phyloP scores from a whole-genome alignment of 129 eudicot genomes.

The Apium graveolens region DNA sequence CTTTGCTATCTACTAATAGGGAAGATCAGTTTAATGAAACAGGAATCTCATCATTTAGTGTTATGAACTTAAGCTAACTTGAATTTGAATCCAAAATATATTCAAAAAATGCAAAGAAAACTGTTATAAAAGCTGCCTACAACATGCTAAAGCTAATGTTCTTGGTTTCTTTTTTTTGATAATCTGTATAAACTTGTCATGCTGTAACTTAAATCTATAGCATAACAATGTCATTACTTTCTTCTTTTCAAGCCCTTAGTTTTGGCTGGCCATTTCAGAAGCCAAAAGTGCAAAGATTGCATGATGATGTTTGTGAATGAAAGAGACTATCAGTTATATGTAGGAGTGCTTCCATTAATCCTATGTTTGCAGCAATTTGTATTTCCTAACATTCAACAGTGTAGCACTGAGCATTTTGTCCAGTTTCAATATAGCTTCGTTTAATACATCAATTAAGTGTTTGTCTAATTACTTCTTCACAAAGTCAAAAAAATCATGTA shows the following conservation, averaged over 20 bases:
- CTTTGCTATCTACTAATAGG: neutral
- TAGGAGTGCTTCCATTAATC: constrained; percentile 4
- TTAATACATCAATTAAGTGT: no score
- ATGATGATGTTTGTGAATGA: constrained; percentile 18
- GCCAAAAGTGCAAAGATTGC: constrained; percentile 19
- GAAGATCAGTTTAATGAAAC: neutral
- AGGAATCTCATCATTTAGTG: neutral
- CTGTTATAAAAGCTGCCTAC: neutral
- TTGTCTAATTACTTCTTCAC: no score
- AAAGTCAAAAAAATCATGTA: no score
- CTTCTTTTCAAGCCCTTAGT: constrained; percentile 1
- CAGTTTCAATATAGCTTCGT: no score
- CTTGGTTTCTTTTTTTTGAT: constrained; percentile 1
- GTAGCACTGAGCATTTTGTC: no score
- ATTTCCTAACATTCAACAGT: no score
- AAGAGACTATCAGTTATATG: constrained; percentile 11
- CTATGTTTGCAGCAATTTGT: no score
- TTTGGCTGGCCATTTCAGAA: constrained; percentile 39
- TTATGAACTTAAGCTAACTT: neutral
- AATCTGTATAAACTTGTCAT: constrained; percentile 4
- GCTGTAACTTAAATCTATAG: neutral
- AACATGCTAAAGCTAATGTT: neutral
- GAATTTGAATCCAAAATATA: constrained; percentile 1
- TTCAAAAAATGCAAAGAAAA: neutral
- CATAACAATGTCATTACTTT: constrained; percentile 13